Conservation (phyloP, 352 stramenopile genomes). For the Globisporangium takayamanum region DNA sequence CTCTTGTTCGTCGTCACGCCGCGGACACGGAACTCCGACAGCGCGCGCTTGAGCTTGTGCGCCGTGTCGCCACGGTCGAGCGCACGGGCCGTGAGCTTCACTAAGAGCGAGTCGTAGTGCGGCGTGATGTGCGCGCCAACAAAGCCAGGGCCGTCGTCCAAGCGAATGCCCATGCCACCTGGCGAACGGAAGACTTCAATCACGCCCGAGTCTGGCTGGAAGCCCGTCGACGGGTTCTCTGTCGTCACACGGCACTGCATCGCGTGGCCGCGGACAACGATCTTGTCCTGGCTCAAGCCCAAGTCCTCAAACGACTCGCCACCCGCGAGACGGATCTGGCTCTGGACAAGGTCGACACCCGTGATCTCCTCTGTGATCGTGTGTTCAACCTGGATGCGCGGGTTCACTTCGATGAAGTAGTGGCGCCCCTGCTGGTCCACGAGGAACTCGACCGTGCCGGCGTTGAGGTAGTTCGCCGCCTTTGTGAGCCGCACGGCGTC, state of each 20-base stretch:
- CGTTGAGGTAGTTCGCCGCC: conserved; percentile 93
- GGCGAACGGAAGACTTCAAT: conserved; percentile 95
- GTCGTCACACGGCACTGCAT: conserved; percentile 98
- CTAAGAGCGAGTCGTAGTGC: conserved; percentile 96
- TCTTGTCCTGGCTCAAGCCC: conserved; percentile 92
- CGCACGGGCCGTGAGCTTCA: conserved; percentile 95
- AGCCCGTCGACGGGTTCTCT: conserved; percentile 92
- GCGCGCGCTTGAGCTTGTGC: conserved; percentile 90
- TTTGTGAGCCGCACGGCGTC: conserved; percentile 89
- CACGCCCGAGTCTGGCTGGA: conserved; percentile 94
- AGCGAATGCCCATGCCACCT: conserved; percentile 93
- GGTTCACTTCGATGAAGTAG: conserved; percentile 99
- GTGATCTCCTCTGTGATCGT: conserved; percentile 92
- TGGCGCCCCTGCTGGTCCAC: conserved; percentile 89
- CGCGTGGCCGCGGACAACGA: conserved; percentile 88
- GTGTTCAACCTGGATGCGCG: conserved; percentile 95
- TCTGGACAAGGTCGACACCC: conserved; percentile 95
- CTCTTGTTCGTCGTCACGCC: conserved; percentile 94
- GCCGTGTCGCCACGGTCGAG: conserved; percentile 88
- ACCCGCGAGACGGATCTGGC: conserved; percentile 92
- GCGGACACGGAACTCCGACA: conserved; percentile 95
- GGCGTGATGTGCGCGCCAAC: conserved; percentile 95
- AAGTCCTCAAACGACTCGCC: conserved; percentile 91
- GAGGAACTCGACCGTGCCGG: conserved; percentile 98
- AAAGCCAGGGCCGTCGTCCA: conserved; percentile 95